These are phyloP conservation scores for Discostella pseudostelligera DNA, from an alignment of 108 stramenopile species.

Conservation along the genomic window DNA sequence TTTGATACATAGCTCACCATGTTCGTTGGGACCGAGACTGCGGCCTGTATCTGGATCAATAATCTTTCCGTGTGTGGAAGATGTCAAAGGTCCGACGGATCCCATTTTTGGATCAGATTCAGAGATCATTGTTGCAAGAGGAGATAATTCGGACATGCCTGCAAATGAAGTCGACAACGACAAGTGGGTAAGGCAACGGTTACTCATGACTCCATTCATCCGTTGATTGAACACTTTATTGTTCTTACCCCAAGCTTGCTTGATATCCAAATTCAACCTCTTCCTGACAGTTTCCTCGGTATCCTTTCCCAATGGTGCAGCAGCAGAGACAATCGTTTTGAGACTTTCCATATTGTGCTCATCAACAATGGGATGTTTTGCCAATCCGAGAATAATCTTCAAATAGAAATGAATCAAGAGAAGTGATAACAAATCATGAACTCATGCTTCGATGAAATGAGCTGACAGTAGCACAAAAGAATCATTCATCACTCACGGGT, in stretches of 20 bases:
- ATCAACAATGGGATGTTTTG: constrained; percentile 83
- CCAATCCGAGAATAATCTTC: constrained; percentile 61
- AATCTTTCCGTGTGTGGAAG: constrained; percentile 74
- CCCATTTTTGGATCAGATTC: constrained; percentile 59
- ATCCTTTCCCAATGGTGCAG: constrained; percentile 83
- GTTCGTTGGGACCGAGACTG: constrained; percentile 61
- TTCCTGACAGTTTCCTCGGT: constrained; percentile 62
- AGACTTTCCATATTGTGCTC: constrained; percentile 70
- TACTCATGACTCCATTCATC: no score
- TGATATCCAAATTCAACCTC: constrained; percentile 57
- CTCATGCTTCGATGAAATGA: constrained; percentile 12
- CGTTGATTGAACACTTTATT: no score
- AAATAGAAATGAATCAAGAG: not conserved
- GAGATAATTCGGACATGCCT: constrained; percentile 78
- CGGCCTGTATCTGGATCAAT: constrained; percentile 74
- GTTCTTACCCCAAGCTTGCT: constrained; percentile 84
- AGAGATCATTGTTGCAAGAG: constrained; percentile 65
- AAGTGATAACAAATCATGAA: not conserved
- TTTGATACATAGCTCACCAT: constrained; percentile 83
- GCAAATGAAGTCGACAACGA: not conserved
- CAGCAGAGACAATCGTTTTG: constrained; percentile 65
- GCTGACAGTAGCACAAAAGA: no score
- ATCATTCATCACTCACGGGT: constrained; percentile 39
- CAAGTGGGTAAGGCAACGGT: no score
- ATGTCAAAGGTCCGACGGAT: constrained; percentile 67